Conservation (phyloP, 768 basidiomycete species). For the Phylloporus sp. region DNA sequence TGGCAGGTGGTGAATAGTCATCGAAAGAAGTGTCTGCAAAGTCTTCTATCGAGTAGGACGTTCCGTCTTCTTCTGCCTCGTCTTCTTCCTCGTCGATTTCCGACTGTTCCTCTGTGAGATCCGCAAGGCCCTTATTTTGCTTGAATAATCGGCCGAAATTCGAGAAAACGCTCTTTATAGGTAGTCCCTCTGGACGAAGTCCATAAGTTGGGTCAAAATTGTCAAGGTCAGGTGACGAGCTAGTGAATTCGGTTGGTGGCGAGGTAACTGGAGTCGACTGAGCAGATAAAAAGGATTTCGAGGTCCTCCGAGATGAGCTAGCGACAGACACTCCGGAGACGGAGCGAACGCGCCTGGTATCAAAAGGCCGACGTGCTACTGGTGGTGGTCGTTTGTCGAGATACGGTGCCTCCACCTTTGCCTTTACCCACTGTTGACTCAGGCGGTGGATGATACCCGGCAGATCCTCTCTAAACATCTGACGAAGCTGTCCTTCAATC, state of each 20-base stretch:
- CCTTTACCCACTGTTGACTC: constrained; percentile 93
- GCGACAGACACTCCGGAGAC: constrained; percentile 40
- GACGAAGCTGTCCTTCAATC: constrained; percentile 93
- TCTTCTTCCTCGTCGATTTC: constrained; percentile 38
- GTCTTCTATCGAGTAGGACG: constrained; percentile 61
- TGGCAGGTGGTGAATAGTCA: constrained; percentile 43
- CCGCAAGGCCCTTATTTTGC: constrained; percentile 67
- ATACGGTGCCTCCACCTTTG: constrained; percentile 92
- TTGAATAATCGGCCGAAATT: constrained; percentile 73
- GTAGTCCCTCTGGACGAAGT: constrained; percentile 86
- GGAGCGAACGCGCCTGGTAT: constrained; percentile 39
- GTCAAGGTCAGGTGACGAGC: constrained; percentile 52
- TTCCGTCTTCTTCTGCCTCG: constrained; percentile 31
- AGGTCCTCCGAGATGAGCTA: constrained; percentile 29
- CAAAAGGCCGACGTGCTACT: constrained; percentile 30
- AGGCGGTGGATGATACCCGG: constrained; percentile 96
- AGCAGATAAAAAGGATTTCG: constrained; percentile 15
- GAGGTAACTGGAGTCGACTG: constrained; percentile 19
- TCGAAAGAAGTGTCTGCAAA: constrained; percentile 63
- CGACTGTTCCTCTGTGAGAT: constrained; percentile 66
- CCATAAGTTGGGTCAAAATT: constrained; percentile 97
- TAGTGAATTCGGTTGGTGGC: constrained; percentile 22
- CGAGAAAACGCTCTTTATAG: constrained; percentile 76
- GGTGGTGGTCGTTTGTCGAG: constrained; percentile 50
- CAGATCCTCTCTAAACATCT: constrained; percentile 97